Conservation (phyloP, 352 stramenopile genomes). For the Phytophthora aleatoria region DNA sequence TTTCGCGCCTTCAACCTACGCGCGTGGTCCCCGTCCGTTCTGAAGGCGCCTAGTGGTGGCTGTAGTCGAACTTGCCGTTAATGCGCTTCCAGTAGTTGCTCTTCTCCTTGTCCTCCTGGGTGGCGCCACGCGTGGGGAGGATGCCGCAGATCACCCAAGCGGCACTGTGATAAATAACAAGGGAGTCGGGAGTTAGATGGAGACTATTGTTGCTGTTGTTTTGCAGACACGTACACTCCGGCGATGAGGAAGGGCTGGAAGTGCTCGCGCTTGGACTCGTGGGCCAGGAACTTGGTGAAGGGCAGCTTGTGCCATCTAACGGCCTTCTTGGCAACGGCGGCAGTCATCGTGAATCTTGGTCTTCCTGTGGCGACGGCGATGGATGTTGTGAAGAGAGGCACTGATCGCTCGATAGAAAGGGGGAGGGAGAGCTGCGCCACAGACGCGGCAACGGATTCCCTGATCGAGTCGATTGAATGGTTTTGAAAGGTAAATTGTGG, state of each 20-base stretch:
- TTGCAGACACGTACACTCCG: constrained; percentile 53
- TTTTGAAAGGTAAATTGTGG: neutral
- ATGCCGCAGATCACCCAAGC: constrained; percentile 85
- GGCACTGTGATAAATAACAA: constrained; percentile 35
- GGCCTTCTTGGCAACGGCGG: constrained; percentile 54
- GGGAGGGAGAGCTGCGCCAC: constrained; percentile 4
- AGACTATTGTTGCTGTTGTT: too few species aligned
- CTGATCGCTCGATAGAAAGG: constrained; percentile 23
- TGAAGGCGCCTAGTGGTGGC: constrained; percentile 64
- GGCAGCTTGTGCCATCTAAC: constrained; percentile 86
- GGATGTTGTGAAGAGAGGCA: constrained; percentile 29
- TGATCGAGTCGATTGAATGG: neutral
- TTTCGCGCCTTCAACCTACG: constrained; percentile 10
- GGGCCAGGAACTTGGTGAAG: constrained; percentile 75
- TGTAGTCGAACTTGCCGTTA: constrained; percentile 86
- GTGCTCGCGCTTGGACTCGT: constrained; percentile 79
- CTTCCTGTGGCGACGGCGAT: constrained; percentile 22
- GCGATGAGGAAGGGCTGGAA: constrained; percentile 87
- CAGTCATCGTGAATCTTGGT: constrained; percentile 48
- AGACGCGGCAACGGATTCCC: constrained; percentile 16
- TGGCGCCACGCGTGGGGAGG: constrained; percentile 76
- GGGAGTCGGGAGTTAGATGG: neutral
- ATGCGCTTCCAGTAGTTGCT: constrained; percentile 88
- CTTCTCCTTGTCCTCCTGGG: constrained; percentile 84
- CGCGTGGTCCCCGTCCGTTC: neutral